Evolutionary conservation across 2,329 filamentous ascomycete genomes (phyloP).

Genomic region (Diplodia corticola): DNA sequence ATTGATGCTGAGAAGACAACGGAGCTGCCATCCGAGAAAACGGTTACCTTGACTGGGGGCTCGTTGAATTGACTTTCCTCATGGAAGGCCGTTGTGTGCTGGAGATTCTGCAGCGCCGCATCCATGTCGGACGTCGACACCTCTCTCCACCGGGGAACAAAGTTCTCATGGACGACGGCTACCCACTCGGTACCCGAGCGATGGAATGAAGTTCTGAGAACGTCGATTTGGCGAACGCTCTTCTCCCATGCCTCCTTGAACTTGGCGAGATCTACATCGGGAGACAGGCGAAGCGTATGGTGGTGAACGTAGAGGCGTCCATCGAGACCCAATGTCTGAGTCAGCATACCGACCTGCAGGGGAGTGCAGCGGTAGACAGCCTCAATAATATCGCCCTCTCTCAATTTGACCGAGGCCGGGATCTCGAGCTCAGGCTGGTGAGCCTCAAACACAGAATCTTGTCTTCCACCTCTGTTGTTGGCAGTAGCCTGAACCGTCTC

Average conservation of each 20-base stretch:
- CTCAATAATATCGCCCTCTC: conserved; percentile 33
- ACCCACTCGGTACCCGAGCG: neutral
- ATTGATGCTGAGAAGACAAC: conserved; percentile 60
- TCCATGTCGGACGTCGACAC: conserved; percentile 35
- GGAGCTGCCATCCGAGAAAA: conserved; percentile 35
- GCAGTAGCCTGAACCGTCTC: neutral
- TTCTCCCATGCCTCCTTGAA: conserved; percentile 42
- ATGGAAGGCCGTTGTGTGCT: conserved; percentile 40
- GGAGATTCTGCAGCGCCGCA: conserved; percentile 60
- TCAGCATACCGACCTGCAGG: conserved; percentile 45
- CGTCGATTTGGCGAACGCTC: conserved; percentile 33
- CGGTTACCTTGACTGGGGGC: conserved; percentile 18
- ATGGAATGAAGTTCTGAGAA: conserved; percentile 55
- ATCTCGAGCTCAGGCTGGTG: neutral
- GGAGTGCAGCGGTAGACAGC: conserved; percentile 47
- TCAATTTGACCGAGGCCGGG: conserved; percentile 3
- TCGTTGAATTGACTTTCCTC: conserved; percentile 37
- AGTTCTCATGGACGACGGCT: conserved; percentile 49
- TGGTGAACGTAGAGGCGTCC: conserved; percentile 54
- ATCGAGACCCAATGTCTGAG: conserved; percentile 74
- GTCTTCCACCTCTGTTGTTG: neutral
- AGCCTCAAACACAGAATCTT: conserved; percentile 10
- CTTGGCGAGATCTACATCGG: conserved; percentile 33
- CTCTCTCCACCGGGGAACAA: conserved; percentile 48
- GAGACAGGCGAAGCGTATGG: conserved; percentile 37